phyloP scores from a whole-genome alignment of 176 grass and related monocot species.

The Zea luxurians region DNA sequence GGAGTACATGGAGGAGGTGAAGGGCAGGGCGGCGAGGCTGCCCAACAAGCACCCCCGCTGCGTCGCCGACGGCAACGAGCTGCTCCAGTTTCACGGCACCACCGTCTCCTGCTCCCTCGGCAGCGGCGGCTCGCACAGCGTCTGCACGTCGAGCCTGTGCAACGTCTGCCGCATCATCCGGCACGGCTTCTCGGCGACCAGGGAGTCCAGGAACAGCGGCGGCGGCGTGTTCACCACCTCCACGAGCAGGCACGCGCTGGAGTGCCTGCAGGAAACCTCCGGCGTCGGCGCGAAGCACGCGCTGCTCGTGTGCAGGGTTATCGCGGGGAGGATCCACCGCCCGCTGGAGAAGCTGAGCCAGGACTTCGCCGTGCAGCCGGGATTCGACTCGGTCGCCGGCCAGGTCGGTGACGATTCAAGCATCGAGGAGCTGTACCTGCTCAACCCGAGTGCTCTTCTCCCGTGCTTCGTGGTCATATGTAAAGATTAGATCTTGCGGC shows the following conservation, averaged over 20 bases:
- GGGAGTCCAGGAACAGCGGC: constrained; percentile 41
- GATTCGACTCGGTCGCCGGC: constrained; percentile 80
- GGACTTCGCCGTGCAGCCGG: constrained; percentile 42
- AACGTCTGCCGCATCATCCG: constrained; percentile 70
- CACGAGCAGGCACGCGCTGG: constrained; percentile 63
- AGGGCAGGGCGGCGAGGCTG: constrained; percentile 49
- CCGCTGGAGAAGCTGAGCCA: constrained; percentile 54
- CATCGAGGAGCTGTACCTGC: constrained; percentile 71
- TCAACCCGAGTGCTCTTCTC: constrained; percentile 66
- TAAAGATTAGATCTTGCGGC: constrained; percentile 44
- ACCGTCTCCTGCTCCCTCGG: constrained; percentile 64
- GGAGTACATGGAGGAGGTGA: constrained; percentile 67
- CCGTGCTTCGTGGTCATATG: constrained; percentile 77
- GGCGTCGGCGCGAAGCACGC: constrained; percentile 28
- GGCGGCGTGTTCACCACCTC: constrained; percentile 71
- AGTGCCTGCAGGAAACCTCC: constrained; percentile 23
- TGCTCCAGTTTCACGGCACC: constrained; percentile 71
- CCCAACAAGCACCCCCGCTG: constrained; percentile 64
- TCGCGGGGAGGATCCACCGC: constrained; percentile 77
- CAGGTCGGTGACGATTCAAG: constrained; percentile 46
- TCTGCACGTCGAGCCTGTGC: constrained; percentile 59
- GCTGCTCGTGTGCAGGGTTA: constrained; percentile 69
- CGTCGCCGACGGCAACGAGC: constrained; percentile 87
- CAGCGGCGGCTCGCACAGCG: constrained; percentile 40
- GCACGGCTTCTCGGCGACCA: constrained; percentile 59